These are phyloP conservation scores for Populus tremula DNA, from an alignment of 345 rosid species.

Conservation along the genomic window DNA sequence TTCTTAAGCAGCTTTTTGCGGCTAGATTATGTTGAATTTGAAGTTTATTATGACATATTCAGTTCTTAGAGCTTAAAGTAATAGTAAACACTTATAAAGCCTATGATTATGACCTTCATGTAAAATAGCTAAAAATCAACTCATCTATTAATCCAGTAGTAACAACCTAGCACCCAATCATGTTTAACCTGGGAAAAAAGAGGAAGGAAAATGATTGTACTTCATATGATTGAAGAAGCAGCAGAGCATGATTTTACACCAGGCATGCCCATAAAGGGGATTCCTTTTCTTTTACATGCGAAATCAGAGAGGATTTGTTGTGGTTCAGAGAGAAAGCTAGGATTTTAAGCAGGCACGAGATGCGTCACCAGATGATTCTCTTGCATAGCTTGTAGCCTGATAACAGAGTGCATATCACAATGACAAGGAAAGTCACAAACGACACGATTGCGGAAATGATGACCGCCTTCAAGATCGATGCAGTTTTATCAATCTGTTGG, in stretches of 20 bases:
- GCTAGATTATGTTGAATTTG: neutral
- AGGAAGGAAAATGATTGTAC: no score
- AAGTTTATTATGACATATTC: neutral
- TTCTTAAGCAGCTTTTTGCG: neutral
- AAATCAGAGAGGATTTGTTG: neutral
- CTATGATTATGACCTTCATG: neutral
- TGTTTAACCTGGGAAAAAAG: no score
- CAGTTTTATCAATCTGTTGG: constrained; percentile 23
- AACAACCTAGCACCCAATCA: neutral
- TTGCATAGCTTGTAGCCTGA: constrained; percentile 87
- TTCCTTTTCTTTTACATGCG: neutral
- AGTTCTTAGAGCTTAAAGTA: neutral
- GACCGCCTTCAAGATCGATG: constrained; percentile 43
- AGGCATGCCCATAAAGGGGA: neutral
- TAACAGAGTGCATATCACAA: constrained; percentile 41
- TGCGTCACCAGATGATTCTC: constrained; percentile 59
- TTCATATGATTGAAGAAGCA: neutral
- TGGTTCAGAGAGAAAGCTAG: neutral
- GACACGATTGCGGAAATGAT: constrained; percentile 46
- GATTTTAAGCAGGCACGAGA: neutral
- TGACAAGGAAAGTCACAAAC: constrained; percentile 43
- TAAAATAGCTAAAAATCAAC: neutral
- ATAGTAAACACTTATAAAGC: neutral
- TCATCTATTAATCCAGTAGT: neutral
- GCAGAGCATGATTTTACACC: neutral